These are phyloP conservation scores for Dactylellina sp. DNA, from an alignment of 2,329 filamentous ascomycete species.

Conservation along the genomic window DNA sequence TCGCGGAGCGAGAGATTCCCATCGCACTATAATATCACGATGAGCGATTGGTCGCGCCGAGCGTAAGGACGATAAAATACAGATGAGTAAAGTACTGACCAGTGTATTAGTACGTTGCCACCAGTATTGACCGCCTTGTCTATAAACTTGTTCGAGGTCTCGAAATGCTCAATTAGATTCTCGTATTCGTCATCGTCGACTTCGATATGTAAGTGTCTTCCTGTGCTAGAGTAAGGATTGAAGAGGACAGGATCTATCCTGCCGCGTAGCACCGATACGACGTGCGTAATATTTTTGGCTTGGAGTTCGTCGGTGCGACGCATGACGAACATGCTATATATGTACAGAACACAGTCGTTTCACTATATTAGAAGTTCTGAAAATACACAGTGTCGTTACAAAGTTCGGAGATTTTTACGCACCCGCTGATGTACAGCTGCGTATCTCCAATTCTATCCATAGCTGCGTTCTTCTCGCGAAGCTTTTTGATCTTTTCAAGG, in stretches of 20 bases:
- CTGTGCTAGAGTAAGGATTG: slow-evolving; percentile 69
- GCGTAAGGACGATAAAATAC: not conserved
- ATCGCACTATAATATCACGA: slow-evolving; percentile 77
- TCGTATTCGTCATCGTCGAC: slow-evolving; percentile 92
- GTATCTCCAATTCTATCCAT: slow-evolving; percentile 76
- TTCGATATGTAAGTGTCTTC: slow-evolving; percentile 78
- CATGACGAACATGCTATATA: slow-evolving; percentile 80
- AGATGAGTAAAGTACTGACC: slow-evolving; percentile 64
- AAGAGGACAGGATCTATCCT: slow-evolving; percentile 70
- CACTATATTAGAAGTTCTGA: no score
- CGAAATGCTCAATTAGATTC: slow-evolving; percentile 84
- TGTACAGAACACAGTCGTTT: no score
- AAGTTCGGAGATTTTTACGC: slow-evolving; percentile 61
- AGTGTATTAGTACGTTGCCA: slow-evolving; percentile 74
- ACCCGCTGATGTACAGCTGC: slow-evolving; percentile 84
- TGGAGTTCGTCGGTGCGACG: slow-evolving; percentile 77
- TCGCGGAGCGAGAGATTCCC: slow-evolving; percentile 93
- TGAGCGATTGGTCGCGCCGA: not conserved
- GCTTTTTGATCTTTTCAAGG: slow-evolving; percentile 59
- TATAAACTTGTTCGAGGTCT: slow-evolving; percentile 83
- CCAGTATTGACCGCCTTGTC: slow-evolving; percentile 75
- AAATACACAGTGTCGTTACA: no score
- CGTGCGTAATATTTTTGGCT: slow-evolving; percentile 83
- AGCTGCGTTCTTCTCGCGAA: slow-evolving; percentile 66
- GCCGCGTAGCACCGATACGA: slow-evolving; percentile 83